Conservation (phyloP, 192 early-diverging fungal species). For the Linnemannia hyalina region DNA sequence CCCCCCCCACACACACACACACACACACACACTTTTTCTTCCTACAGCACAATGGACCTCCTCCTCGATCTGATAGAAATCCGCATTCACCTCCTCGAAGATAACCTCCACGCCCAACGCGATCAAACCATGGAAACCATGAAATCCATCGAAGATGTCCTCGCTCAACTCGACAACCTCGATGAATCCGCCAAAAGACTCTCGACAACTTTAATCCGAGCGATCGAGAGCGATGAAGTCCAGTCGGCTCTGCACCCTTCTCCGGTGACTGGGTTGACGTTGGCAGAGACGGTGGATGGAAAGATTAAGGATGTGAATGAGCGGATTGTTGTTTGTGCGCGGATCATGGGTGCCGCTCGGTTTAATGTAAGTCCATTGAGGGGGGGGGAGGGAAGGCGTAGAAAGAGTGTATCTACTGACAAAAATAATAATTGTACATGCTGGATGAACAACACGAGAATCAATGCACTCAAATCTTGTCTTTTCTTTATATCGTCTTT, state of each 20-base stretch:
- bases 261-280: constrained; percentile 13
- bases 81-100: neutral
- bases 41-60: neutral
- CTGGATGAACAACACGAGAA: neutral
- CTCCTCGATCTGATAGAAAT: constrained; percentile 10
- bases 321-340: constrained; percentile 46
- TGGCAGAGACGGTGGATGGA: constrained; percentile 36
- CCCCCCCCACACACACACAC: no score
- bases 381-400: neutral
- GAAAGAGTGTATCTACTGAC: no score
- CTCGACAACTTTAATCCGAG: constrained; percentile 1
- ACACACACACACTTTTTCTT: no score
- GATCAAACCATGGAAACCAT: constrained; percentile 13
- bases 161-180: constrained; percentile 23
- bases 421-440: no score
- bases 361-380: constrained; percentile 25
- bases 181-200: constrained; percentile 27
- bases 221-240: constrained; percentile 27
- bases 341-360: constrained; percentile 42
- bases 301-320: constrained; percentile 51
- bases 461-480: neutral
- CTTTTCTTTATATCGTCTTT: neutral
- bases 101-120: neutral
- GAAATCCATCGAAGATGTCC: constrained; percentile 3
- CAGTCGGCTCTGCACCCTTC: constrained; percentile 27